Conservation (phyloP, 306 rosid genomes). For the Alnus rubra region DNA sequence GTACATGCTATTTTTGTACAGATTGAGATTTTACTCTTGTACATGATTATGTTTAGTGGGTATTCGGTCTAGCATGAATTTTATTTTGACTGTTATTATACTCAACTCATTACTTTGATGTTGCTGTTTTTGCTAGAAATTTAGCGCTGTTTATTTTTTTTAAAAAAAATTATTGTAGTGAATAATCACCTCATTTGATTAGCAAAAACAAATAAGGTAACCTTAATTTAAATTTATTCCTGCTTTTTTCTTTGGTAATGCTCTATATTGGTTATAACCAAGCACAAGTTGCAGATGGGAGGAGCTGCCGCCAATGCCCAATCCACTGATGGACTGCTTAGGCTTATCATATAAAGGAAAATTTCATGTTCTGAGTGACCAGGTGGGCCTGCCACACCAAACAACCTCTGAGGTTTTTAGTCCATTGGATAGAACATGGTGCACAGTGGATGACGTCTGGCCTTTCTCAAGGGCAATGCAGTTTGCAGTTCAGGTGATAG, state of each 20-base stretch:
- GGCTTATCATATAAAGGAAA: conserved; percentile 36
- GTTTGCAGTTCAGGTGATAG: conserved; percentile 34
- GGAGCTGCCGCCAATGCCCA: conserved; percentile 36
- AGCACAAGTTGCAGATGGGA: conserved; percentile 33
- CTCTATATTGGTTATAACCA: background rate
- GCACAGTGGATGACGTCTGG: conserved; percentile 32
- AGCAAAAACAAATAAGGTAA: background rate
- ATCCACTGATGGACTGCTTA: conserved; percentile 29
- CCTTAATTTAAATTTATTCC: background rate
- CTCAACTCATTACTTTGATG: background rate
- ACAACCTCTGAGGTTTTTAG: conserved; percentile 28
- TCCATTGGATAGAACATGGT: conserved; percentile 29
- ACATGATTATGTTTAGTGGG: background rate
- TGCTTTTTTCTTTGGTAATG: background rate
- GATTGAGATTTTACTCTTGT: background rate
- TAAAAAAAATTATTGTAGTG: background rate
- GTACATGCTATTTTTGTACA: background rate
- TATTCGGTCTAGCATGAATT: background rate
- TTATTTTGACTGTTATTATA: background rate
- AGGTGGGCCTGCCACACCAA: conserved; percentile 28
- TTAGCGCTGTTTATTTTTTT: background rate
- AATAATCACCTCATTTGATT: background rate
- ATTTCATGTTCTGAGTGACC: conserved; percentile 36
- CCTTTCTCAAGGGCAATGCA: conserved; percentile 42
- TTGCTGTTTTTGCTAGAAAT: background rate